Conservation (phyloP, 495 filamentous ascomycete genomes). For the Tuber magnatum region DNA sequence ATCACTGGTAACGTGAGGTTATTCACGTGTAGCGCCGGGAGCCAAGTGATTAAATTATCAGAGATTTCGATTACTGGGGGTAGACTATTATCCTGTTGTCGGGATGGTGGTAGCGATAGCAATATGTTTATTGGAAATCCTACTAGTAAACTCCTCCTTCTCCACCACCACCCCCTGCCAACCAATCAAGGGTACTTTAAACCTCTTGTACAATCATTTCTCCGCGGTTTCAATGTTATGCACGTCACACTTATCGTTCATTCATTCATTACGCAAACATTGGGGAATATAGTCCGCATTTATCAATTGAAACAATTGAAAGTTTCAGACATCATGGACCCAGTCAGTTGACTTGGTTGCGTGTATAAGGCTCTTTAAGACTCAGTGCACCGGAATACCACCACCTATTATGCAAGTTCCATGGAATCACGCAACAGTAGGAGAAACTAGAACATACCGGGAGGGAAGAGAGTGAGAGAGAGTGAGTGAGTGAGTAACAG, state of each 20-base stretch:
- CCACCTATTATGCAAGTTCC: background rate
- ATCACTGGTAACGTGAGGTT: background rate
- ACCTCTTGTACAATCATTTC: background rate
- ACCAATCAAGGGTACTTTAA: background rate
- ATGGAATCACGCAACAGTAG: background rate
- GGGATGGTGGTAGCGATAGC: background rate
- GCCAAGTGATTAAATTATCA: background rate
- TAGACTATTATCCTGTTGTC: background rate
- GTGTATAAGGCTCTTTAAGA: background rate
- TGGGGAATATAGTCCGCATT: background rate
- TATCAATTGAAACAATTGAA: background rate
- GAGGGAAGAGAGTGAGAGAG: background rate
- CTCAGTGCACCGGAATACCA: background rate
- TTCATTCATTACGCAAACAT: background rate
- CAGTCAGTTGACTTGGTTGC: background rate
- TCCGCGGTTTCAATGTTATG: background rate
- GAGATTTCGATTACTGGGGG: background rate
- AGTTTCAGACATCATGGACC: background rate
- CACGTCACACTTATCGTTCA: background rate
- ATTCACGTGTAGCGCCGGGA: conserved; percentile 1
- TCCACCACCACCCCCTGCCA: background rate
- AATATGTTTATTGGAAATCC: background rate
- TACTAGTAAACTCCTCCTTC: background rate
- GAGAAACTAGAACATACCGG: conserved; percentile 2
- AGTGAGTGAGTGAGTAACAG: background rate